Evolutionary conservation across 116 monocot genomes (phyloP).

Genomic region (Zostera marina): DNA sequence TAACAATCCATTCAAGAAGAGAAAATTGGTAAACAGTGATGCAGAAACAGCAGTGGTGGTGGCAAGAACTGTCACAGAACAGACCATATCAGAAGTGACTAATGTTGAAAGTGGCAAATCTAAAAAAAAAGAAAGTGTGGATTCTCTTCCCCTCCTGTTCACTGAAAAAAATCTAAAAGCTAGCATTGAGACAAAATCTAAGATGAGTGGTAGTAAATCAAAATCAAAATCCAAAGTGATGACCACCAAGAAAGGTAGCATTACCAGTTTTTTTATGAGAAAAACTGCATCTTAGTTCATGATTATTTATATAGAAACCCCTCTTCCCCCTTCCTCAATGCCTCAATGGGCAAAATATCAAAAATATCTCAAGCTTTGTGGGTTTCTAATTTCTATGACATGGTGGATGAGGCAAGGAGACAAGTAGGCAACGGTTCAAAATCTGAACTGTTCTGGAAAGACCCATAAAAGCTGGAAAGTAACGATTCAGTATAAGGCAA

Average conservation of each 20-base stretch:
- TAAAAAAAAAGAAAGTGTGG: constrained; percentile 18
- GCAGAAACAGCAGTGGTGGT: not conserved
- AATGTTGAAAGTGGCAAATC: constrained; percentile 2
- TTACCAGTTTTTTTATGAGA: constrained; percentile 35
- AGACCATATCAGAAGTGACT: constrained; percentile 4
- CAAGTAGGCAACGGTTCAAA: no score
- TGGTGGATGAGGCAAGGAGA: no score
- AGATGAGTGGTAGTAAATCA: constrained; percentile 11
- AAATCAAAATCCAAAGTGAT: constrained; percentile 8
- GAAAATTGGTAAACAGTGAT: constrained; percentile 13
- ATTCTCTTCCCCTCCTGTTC: constrained; percentile 6
- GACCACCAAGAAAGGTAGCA: constrained; percentile 19
- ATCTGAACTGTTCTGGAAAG: no score
- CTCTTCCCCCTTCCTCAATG: no score
- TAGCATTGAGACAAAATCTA: constrained; percentile 11
- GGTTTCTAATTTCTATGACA: no score
- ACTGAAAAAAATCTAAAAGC: not conserved
- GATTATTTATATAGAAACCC: no score
- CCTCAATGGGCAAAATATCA: not conserved
- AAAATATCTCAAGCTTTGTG: no score
- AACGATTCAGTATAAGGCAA: no score
- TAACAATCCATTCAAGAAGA: constrained; percentile 69
- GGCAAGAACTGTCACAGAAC: constrained; percentile 3
- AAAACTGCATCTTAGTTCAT: constrained; percentile 6
- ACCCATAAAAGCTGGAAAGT: no score